phyloP scores from a whole-genome alignment of 2,329 filamentous ascomycete genomes.

The Neocatenulostroma microsporum region DNA sequence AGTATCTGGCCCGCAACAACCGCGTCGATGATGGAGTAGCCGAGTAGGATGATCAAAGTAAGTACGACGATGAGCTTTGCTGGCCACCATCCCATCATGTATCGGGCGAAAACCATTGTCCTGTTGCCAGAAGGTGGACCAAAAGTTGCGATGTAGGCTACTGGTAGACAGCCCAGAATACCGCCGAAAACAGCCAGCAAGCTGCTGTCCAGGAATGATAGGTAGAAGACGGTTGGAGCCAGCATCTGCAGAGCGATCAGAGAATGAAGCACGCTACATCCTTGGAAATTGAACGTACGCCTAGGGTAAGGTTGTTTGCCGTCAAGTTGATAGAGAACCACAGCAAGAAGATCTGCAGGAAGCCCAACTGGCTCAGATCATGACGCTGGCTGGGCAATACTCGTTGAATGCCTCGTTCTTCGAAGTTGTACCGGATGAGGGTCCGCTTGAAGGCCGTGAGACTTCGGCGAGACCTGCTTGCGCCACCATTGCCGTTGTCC shows the following conservation, averaged over 20 bases:
- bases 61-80: slow-evolving; percentile 56
- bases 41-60: slow-evolving; percentile 54
- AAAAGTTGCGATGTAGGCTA: slow-evolving; percentile 56
- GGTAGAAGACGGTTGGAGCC: slow-evolving; percentile 50
- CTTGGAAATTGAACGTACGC: slow-evolving; percentile 26
- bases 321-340: slow-evolving; percentile 58
- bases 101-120: slow-evolving; percentile 55
- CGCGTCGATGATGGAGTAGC: slow-evolving; percentile 13
- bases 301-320: slow-evolving; percentile 57
- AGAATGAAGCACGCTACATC: neutral
- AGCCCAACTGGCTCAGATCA: slow-evolving; percentile 44
- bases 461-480: neutral
- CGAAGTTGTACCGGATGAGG: slow-evolving; percentile 47
- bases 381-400: slow-evolving; percentile 50
- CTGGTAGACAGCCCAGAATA: slow-evolving; percentile 47
- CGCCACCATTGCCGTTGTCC: slow-evolving; percentile 7
- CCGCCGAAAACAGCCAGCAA: slow-evolving; percentile 52
- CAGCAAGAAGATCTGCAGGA: slow-evolving; percentile 49
- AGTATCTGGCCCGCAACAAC: slow-evolving; percentile 62
- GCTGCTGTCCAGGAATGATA: slow-evolving; percentile 51
- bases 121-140: slow-evolving; percentile 55
- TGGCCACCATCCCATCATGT: slow-evolving; percentile 59
- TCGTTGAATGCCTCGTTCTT: slow-evolving; percentile 53
- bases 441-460: slow-evolving; percentile 31
- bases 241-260: slow-evolving; percentile 3